These are phyloP conservation scores for Forsythia suspensa DNA, from an alignment of 257 asterid species.

Conservation along the genomic window DNA sequence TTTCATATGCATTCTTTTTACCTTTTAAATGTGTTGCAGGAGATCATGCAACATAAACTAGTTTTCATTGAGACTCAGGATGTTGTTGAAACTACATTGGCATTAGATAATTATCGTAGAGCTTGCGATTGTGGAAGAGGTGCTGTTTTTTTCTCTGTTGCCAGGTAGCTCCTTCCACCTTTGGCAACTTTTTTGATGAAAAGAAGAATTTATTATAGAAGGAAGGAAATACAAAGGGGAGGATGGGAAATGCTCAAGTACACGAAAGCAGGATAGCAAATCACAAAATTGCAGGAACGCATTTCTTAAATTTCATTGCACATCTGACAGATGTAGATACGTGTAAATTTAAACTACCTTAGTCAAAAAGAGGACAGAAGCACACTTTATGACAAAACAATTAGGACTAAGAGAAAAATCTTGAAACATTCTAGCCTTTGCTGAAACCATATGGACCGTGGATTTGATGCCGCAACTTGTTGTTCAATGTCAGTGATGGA, in stretches of 20 bases:
- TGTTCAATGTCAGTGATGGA: background rate
- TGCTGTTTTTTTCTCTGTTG: constrained; percentile 98
- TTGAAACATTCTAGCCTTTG: background rate
- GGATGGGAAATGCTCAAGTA: constrained; percentile 11
- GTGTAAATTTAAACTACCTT: background rate
- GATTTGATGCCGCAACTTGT: background rate
- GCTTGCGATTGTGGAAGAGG: constrained; percentile 99
- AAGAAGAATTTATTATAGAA: background rate
- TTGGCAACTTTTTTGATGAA: background rate
- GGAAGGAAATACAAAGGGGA: background rate
- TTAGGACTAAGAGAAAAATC: background rate
- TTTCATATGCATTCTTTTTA: constrained; percentile 10
- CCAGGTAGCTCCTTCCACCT: constrained; percentile 54
- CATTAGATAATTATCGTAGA: constrained; percentile 90
- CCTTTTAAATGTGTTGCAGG: constrained; percentile 54
- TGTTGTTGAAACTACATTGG: constrained; percentile 97
- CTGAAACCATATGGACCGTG: background rate
- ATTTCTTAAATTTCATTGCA: background rate
- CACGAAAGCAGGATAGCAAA: constrained; percentile 1
- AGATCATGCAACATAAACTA: constrained; percentile 96
- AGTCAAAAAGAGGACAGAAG: background rate
- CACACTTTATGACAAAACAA: background rate
- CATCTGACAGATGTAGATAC: background rate
- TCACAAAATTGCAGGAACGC: background rate
- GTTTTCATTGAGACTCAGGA: constrained; percentile 99